Evolutionary conservation across 805 yeast species (phyloP).

Genomic region (Starmerella floris): DNA sequence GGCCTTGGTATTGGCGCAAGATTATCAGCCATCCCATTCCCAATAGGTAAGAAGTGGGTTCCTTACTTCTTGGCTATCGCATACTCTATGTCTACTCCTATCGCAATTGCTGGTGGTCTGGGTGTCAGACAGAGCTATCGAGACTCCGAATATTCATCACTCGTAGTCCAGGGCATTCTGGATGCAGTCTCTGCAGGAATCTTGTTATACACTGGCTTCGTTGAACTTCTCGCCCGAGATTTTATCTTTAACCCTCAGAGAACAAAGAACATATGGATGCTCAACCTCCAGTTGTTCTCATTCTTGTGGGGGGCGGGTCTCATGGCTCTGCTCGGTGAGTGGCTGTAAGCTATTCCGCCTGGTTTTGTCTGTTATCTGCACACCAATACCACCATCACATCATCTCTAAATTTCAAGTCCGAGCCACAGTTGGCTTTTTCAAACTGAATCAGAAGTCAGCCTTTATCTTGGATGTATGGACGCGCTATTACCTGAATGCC

Average conservation of each 20-base stretch:
- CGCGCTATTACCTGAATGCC: too few relatives aligned
- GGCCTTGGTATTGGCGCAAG: slow-evolving; percentile 70
- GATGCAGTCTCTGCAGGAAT: slow-evolving; percentile 64
- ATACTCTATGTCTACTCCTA: slow-evolving; percentile 51
- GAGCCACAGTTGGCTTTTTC: too few relatives aligned
- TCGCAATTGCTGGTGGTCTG: slow-evolving; percentile 57
- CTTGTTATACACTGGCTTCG: slow-evolving; percentile 56
- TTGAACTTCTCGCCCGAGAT: slow-evolving; percentile 64
- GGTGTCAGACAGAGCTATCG: slow-evolving; percentile 51
- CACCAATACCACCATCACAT: too few relatives aligned
- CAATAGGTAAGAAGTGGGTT: slow-evolving; percentile 33
- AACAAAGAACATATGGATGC: slow-evolving; percentile 33
- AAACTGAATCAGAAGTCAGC: too few relatives aligned
- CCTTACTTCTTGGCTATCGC: slow-evolving; percentile 42
- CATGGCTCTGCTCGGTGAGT: slow-evolving; percentile 63
- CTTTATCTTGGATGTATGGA: too few relatives aligned
- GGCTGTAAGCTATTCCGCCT: too few relatives aligned
- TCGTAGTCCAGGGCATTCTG: slow-evolving; percentile 48
- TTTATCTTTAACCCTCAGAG: slow-evolving; percentile 38
- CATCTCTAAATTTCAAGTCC: too few relatives aligned
- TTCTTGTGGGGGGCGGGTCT: slow-evolving; percentile 49
- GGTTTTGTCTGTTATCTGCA: too few relatives aligned
- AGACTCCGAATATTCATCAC: slow-evolving; percentile 41
- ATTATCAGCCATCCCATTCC: slow-evolving; percentile 46
- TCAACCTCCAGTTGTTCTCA: slow-evolving; percentile 32